Base-by-base conservation (phyloP, 2,329 filamentous ascomycete species). In the Alternaria angustiovoidea region DNA sequence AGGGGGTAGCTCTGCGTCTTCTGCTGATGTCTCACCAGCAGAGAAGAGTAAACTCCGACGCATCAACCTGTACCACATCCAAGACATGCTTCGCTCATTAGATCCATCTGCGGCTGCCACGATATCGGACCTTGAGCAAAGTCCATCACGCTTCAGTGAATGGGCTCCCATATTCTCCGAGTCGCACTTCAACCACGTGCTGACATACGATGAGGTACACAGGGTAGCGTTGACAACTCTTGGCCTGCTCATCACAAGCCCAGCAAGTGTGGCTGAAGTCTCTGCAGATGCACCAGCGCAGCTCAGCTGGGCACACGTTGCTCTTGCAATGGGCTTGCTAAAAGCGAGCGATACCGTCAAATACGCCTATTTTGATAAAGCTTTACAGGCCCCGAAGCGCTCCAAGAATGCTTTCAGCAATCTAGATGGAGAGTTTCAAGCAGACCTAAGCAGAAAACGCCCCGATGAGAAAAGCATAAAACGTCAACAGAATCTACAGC, bases 21-120 rank as follows among this genome's bases (percentile, higher is more conserved):
- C 60, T 11, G 36, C 55, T n/a, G 54, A 70, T 26, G 18, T 64
- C 9, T 63, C 66, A 14, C 49, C 47, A 16, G 34, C 54, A 14
- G 70, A 77, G 24, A 65, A 59, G 52, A 59, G 44, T 11, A 79
- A 75, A 54, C 71, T 70, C 38, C 62, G 58, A 54, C 82, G 82
- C 36, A 87, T 91, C 64, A 91, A 92, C 66, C 80, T 89, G 57
- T 82, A 88, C 11, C 88, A 91, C 73, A 79, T 91, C 2, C 84
- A 86, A 67, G 84, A 86, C 57, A 89, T 91, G 86, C 80, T 91
- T 36, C 75, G 76, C 9, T 78, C 79, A 28, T 69, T 85, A 42
- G 78, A 81, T 56, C 80, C 81, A 4, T 65, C 66, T 18, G 68
- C 64, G 26, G 63, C 72, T 12, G 61, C 58, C 0, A 61, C 66